Evolutionary conservation across 345 rosid species (phyloP).

Genomic region (Reutealis trisperma): DNA sequence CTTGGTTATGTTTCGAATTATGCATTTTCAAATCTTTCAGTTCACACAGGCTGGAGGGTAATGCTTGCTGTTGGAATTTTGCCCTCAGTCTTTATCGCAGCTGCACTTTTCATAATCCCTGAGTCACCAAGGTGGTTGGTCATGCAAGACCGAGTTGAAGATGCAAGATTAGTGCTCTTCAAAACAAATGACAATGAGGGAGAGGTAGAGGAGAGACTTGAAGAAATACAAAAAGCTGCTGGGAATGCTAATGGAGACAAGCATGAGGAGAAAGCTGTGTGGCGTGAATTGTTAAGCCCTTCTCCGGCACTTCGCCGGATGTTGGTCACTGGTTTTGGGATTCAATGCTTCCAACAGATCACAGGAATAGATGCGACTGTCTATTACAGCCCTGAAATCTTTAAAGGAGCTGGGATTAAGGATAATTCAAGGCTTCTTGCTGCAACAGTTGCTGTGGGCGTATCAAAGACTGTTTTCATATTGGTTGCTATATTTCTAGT

Average conservation of each 20-base stretch:
- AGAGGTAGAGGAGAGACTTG: constrained; percentile 77
- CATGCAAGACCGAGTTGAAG: constrained; percentile 70
- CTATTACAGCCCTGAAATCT: constrained; percentile 80
- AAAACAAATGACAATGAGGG: constrained; percentile 68
- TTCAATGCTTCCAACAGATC: constrained; percentile 89
- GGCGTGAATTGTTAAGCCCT: constrained; percentile 77
- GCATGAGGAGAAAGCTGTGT: constrained; percentile 60
- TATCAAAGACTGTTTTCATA: constrained; percentile 64
- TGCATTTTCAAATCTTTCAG: constrained; percentile 68
- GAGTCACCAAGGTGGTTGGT: constrained; percentile 94
- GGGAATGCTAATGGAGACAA: constrained; percentile 42
- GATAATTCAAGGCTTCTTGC: constrained; percentile 60
- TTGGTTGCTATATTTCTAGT: constrained; percentile 65
- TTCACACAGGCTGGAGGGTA: constrained; percentile 75
- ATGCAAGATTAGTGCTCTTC: constrained; percentile 68
- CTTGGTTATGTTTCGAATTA: constrained; percentile 92
- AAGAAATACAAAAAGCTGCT: constrained; percentile 74
- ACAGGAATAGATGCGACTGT: constrained; percentile 81
- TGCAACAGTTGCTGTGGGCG: constrained; percentile 76
- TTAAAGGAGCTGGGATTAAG: constrained; percentile 62
- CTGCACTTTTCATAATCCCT: constrained; percentile 80
- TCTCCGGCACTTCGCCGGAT: constrained; percentile 66
- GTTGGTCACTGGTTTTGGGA: constrained; percentile 75
- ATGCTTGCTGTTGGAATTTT: constrained; percentile 90
- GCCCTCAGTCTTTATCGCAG: constrained; percentile 75